A percentile compares a stretch with the other conserved stretches of the same genome.
Conservation (phyloP, 2,329 filamentous ascomycete genomes). For the Leptographium wingfieldii region DNA sequence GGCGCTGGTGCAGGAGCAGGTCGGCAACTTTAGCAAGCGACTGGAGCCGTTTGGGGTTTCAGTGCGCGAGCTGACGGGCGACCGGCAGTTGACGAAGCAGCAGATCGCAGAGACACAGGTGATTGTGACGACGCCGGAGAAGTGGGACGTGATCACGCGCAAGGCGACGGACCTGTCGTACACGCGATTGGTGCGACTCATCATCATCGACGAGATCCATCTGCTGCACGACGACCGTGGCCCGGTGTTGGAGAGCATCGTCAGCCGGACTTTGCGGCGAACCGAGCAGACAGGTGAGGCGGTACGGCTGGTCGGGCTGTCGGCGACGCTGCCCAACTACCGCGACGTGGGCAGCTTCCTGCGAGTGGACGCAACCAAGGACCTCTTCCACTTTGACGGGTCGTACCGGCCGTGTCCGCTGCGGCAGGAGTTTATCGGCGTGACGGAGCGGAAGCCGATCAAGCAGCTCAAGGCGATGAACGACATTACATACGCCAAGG, state of each 20-base stretch:
- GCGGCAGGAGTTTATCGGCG: slow-evolving; percentile 92
- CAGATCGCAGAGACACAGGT: slow-evolving; percentile 97
- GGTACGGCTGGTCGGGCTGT: slow-evolving; percentile 82
- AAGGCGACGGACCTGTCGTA: slow-evolving; percentile 96
- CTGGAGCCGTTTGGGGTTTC: slow-evolving; percentile 83
- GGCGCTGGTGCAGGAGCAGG: slow-evolving; percentile 91
- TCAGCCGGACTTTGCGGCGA: slow-evolving; percentile 83
- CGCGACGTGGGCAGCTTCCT: slow-evolving; percentile 92
- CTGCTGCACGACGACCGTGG: slow-evolving; percentile 94
- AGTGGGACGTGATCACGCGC: slow-evolving; percentile 97
- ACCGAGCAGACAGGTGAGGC: slow-evolving; percentile 90
- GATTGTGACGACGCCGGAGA: slow-evolving; percentile 96
- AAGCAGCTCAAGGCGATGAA: slow-evolving; percentile 99
- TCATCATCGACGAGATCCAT: slow-evolving; percentile 98
- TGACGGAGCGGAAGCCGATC: slow-evolving; percentile 96
- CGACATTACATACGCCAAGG: slow-evolving; percentile 95
- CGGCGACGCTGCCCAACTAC: slow-evolving; percentile 93
- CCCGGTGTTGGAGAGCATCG: slow-evolving; percentile 92
- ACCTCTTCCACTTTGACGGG: slow-evolving; percentile 91
- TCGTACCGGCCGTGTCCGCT: slow-evolving; percentile 88
- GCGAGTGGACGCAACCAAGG: slow-evolving; percentile 73
- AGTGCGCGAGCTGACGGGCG: slow-evolving; percentile 92
- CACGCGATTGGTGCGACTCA: slow-evolving; percentile 87
- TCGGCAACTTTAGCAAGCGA: slow-evolving; percentile 90
- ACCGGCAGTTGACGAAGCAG: slow-evolving; percentile 95